Evolutionary conservation across 176 grass and related monocot species (phyloP).

Genomic region (Avena insularis): DNA sequence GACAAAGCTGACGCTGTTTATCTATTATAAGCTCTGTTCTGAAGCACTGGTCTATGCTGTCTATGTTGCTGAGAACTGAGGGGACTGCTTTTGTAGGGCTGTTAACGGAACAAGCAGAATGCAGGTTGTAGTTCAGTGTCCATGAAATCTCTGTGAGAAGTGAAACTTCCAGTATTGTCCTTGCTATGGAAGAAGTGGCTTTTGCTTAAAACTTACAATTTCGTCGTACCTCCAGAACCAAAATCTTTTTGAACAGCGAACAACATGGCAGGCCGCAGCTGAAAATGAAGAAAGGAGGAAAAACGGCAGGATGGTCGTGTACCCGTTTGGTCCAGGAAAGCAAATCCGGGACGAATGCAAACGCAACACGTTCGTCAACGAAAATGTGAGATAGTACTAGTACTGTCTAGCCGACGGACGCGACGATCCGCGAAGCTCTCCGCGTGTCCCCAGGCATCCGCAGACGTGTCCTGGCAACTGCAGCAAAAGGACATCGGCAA

Average conservation of each 20-base stretch:
- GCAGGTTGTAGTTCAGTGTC: not conserved
- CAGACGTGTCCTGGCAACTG: conserved; percentile 41
- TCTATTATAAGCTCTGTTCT: not conserved
- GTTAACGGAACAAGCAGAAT: not conserved
- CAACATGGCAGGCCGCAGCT: not conserved
- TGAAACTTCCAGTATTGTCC: not conserved
- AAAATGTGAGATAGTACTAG: not conserved
- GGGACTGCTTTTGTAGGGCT: not conserved
- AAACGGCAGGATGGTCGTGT: not conserved
- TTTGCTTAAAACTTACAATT: not conserved
- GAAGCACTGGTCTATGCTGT: not conserved
- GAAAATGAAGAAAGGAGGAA: not conserved
- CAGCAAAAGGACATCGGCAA: not conserved
- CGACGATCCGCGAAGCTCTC: not conserved
- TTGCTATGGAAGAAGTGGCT: not conserved
- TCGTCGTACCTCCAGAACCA: not conserved
- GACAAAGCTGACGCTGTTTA: not conserved
- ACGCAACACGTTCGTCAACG: not conserved
- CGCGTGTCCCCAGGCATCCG: conserved; percentile 9
- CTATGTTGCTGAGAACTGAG: not conserved
- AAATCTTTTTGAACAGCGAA: not conserved
- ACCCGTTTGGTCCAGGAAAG: not conserved
- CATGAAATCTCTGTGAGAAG: not conserved
- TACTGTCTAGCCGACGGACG: not conserved
- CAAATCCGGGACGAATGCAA: not conserved